Conservation (phyloP, 176 grass and related monocot genomes). For the Eremochloa ophiuroides region DNA sequence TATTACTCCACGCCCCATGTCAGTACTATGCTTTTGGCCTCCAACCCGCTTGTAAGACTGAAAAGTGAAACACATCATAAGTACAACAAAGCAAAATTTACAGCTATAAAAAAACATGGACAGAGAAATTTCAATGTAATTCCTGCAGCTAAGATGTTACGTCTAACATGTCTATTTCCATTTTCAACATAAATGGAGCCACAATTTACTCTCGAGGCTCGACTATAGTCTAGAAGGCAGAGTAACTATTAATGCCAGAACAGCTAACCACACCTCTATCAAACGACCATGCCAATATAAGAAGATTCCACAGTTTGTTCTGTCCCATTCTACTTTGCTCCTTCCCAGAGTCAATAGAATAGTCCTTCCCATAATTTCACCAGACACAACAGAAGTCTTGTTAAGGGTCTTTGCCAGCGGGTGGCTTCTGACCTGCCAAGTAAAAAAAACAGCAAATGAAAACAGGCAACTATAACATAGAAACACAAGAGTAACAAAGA, state of each 20-base stretch:
- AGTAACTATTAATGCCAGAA: background rate
- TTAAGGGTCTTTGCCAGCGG: slow-evolving; percentile 75
- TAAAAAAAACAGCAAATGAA: background rate
- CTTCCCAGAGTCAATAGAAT: slow-evolving; percentile 65
- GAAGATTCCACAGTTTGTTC: slow-evolving; percentile 78
- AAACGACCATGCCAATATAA: slow-evolving; percentile 90
- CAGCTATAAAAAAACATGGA: slow-evolving; percentile 19
- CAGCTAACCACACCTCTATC: slow-evolving; percentile 58
- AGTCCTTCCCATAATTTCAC: slow-evolving; percentile 58
- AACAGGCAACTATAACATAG: slow-evolving; percentile 25
- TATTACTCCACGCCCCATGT: slow-evolving; percentile 65
- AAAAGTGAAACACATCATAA: slow-evolving; percentile 24
- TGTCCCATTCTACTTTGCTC: slow-evolving; percentile 78
- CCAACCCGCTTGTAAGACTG: slow-evolving; percentile 94
- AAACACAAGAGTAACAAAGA: slow-evolving; percentile 1
- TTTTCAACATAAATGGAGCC: slow-evolving; percentile 20
- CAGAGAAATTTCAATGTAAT: background rate
- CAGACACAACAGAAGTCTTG: slow-evolving; percentile 62
- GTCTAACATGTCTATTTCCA: background rate
- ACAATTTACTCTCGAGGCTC: background rate
- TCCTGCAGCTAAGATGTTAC: slow-evolving; percentile 7
- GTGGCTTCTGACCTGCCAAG: slow-evolving; percentile 61
- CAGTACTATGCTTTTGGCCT: slow-evolving; percentile 55
- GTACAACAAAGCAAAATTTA: background rate
- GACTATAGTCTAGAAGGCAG: background rate